Percentiles rank a stretch among this genome's conserved stretches.
Conservation (phyloP, 306 rosid species). For the Bauhinia variegata region DNA sequence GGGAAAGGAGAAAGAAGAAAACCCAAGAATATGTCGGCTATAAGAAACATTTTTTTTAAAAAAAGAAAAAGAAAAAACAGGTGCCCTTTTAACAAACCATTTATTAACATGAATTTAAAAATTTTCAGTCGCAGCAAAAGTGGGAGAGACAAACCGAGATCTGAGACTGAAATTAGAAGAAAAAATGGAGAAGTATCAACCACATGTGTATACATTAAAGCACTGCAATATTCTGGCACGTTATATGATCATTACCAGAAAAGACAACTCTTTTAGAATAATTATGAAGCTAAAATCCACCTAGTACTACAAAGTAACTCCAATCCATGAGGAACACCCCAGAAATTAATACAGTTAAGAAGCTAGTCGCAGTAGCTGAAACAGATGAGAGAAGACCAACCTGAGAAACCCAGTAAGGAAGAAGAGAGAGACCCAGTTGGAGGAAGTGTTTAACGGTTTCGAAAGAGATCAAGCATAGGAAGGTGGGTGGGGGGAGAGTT, state of each 20-base stretch:
- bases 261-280: slow-evolving; percentile 13
- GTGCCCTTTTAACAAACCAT: slow-evolving; percentile 4
- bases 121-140: slow-evolving; percentile 26
- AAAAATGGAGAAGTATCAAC: slow-evolving; percentile 39
- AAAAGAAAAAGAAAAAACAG: neutral
- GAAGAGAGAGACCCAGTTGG: slow-evolving; percentile 28
- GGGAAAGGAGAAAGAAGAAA: neutral
- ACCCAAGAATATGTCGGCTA: neutral
- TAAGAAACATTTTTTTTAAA: too few species aligned
- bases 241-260: slow-evolving; percentile 27
- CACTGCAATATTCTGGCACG: slow-evolving; percentile 23
- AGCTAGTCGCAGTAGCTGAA: slow-evolving; percentile 12
- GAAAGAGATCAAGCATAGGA: slow-evolving; percentile 35
- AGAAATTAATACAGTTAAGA: slow-evolving; percentile 29
- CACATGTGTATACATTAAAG: slow-evolving; percentile 26
- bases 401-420: slow-evolving; percentile 50
- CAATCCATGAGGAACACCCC: slow-evolving; percentile 16
- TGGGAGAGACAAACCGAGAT: slow-evolving; percentile 52
- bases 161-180: slow-evolving; percentile 46
- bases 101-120: neutral
- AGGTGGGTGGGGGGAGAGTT: slow-evolving; percentile 14
- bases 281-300: slow-evolving; percentile 43
- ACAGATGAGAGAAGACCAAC: slow-evolving; percentile 45
- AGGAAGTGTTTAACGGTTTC: slow-evolving; percentile 31
- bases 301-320: slow-evolving; percentile 3